Conservation (phyloP, 2,329 filamentous ascomycete species). For the Aureobasidium namibiae region DNA sequence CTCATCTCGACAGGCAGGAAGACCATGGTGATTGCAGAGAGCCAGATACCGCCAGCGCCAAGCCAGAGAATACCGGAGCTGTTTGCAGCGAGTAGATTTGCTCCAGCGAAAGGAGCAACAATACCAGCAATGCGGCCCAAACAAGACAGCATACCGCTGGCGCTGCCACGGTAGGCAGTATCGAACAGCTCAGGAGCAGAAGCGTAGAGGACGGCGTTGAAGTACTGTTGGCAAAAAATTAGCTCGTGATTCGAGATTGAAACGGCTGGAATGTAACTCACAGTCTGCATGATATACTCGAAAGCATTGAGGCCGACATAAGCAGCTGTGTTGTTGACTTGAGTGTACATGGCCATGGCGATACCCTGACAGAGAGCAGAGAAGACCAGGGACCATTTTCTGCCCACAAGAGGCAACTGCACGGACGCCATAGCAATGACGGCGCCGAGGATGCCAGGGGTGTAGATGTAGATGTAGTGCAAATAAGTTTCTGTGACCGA, state of each 20-base stretch:
- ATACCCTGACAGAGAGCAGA: slow-evolving; percentile 36
- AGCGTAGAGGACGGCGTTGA: slow-evolving; percentile 43
- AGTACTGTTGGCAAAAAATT: slow-evolving; percentile 28
- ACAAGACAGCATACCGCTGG: slow-evolving; percentile 50
- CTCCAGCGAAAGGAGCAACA: slow-evolving; percentile 47
- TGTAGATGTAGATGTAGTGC: slow-evolving; percentile 47
- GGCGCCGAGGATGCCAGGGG: slow-evolving; percentile 45
- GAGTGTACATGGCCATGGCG: slow-evolving; percentile 38
- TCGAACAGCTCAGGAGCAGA: slow-evolving; percentile 47
- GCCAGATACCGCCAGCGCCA: slow-evolving; percentile 10
- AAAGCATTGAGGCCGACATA: slow-evolving; percentile 43
- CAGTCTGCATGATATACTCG: slow-evolving; percentile 46
- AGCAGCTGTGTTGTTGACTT: slow-evolving; percentile 38
- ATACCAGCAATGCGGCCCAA: slow-evolving; percentile 53
- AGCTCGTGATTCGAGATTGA: not conserved
- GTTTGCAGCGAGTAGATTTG: not conserved
- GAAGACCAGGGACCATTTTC: slow-evolving; percentile 39
- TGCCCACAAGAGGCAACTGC: slow-evolving; percentile 30
- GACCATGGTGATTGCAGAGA: slow-evolving; percentile 9
- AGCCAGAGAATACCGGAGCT: slow-evolving; percentile 9
- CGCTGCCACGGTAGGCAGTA: slow-evolving; percentile 42
- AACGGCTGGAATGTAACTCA: not conserved
- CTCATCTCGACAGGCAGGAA: slow-evolving; percentile 12
- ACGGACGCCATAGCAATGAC: slow-evolving; percentile 31
- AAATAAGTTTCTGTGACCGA: slow-evolving; percentile 38